phyloP scores from a whole-genome alignment of 305 asterid species.

The Striga hermonthica region DNA sequence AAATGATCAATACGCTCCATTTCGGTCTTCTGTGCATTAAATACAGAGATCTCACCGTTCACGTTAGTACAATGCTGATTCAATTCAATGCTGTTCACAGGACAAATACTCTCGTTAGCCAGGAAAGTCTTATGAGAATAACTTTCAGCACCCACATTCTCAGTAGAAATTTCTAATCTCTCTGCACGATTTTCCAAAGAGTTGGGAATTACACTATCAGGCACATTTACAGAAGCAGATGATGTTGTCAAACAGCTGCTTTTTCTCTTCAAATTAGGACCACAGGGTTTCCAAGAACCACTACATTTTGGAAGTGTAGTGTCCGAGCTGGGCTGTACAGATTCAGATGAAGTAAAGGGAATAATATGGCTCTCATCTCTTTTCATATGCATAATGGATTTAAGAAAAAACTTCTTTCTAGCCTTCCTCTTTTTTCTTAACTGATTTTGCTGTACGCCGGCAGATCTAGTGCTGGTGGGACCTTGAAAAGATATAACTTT shows the following conservation, averaged over 20 bases:
- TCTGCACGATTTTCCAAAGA: slow-evolving; percentile 29
- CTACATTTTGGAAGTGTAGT: slow-evolving; percentile 24
- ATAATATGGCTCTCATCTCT: slow-evolving; percentile 9
- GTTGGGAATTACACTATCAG: slow-evolving; percentile 21
- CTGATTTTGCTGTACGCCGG: slow-evolving; percentile 28
- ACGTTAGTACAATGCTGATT: slow-evolving; percentile 27
- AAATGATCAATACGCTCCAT: slow-evolving; percentile 30
- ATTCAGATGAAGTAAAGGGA: background rate
- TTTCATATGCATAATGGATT: slow-evolving; percentile 29
- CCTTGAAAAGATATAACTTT: slow-evolving; percentile 24
- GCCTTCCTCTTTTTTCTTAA: slow-evolving; percentile 41
- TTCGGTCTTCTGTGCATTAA: slow-evolving; percentile 28
- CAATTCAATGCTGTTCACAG: slow-evolving; percentile 30
- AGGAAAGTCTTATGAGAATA: slow-evolving; percentile 30
- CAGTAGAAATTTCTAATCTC: slow-evolving; percentile 19
- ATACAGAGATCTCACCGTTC: slow-evolving; percentile 30
- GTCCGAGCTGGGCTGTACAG: background rate
- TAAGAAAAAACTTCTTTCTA: slow-evolving; percentile 22
- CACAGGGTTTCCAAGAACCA: slow-evolving; percentile 26
- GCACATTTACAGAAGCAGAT: slow-evolving; percentile 26
- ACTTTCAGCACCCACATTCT: slow-evolving; percentile 23
- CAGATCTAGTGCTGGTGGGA: slow-evolving; percentile 22
- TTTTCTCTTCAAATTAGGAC: slow-evolving; percentile 33
- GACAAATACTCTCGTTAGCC: slow-evolving; percentile 24
- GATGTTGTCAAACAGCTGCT: slow-evolving; percentile 31